Conservation (phyloP, 2,329 filamentous ascomycete genomes). For the Aureobasidium lini region DNA sequence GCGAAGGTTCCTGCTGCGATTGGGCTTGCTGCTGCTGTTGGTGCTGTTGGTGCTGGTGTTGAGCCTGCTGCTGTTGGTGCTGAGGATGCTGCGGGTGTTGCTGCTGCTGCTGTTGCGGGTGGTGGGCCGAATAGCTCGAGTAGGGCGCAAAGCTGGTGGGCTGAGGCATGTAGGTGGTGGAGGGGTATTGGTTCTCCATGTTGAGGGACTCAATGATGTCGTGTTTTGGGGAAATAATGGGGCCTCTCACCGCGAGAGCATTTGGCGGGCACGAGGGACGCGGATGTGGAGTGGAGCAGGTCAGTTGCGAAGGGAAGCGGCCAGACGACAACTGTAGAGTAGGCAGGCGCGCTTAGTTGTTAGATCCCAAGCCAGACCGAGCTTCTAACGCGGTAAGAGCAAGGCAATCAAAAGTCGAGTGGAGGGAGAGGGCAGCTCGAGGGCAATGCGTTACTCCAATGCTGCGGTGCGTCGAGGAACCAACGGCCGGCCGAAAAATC, state of each 20-base stretch:
- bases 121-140: conserved; percentile 8
- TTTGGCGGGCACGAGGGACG: conserved; percentile 7
- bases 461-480: conserved; percentile 8
- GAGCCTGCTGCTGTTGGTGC: conserved; percentile 18
- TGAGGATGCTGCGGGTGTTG: conserved; percentile 13
- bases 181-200: conserved; percentile 23
- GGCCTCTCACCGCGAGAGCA: conserved; percentile 12
- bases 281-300: conserved; percentile 7
- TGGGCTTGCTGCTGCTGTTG: conserved; percentile 20
- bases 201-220: conserved; percentile 14
- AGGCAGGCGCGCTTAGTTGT: conserved; percentile 3
- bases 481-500: conserved; percentile 10
- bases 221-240: conserved; percentile 15
- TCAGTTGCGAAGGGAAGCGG: conserved; percentile 7
- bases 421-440: conserved; percentile 12
- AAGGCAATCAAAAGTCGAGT: conserved; percentile 11
- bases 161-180: conserved; percentile 21
- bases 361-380: conserved; percentile 9
- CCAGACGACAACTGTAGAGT: conserved; percentile 13
- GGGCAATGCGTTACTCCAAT: conserved; percentile 14
- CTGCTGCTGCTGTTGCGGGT: conserved; percentile 16
- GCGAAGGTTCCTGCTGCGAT: conserved; percentile 17
- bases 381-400: conserved; percentile 4
- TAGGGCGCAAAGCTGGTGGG: conserved; percentile 14
- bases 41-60: conserved; percentile 19